These are phyloP conservation scores for Trebouxiophyceae sp. DNA, from an alignment of 163 green algal genomes.

Conservation along the genomic window DNA sequence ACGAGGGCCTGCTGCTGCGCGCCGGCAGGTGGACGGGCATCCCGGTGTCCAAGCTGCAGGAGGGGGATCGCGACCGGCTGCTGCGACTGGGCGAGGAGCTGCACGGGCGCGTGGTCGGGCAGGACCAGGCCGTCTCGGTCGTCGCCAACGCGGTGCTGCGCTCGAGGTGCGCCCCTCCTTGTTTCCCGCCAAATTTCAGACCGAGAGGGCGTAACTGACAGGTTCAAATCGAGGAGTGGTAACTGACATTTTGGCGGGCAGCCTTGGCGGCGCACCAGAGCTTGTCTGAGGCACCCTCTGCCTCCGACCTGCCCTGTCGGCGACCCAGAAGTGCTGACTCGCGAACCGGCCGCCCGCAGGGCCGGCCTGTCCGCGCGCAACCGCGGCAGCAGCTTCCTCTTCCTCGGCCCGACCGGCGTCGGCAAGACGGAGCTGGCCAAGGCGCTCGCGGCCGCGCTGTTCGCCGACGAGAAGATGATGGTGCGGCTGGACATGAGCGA, in stretches of 20 bases:
- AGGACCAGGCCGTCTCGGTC: slow-evolving; percentile 36
- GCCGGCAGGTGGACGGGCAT: slow-evolving; percentile 68
- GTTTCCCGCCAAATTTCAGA: no score
- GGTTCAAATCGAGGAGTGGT: no score
- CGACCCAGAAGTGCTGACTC: no score
- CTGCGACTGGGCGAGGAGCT: slow-evolving; percentile 49
- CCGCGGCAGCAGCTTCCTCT: slow-evolving; percentile 84
- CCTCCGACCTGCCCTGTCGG: no score
- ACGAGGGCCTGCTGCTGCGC: no score
- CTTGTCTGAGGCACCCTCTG: no score
- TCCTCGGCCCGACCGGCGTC: slow-evolving; percentile 87
- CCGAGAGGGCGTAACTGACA: no score
- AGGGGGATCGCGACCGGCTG: slow-evolving; percentile 41
- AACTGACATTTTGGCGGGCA: no score
- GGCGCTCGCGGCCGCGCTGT: slow-evolving; percentile 74
- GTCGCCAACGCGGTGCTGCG: slow-evolving; percentile 69
- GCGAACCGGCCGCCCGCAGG: slow-evolving; percentile 14
- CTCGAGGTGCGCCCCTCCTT: neutral
- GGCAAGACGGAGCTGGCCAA: slow-evolving; percentile 95
- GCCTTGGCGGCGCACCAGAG: no score
- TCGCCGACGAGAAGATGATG: slow-evolving; percentile 76
- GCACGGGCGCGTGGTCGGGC: slow-evolving; percentile 66
- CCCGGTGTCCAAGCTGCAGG: slow-evolving; percentile 45
- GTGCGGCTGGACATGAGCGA: slow-evolving; percentile 68
- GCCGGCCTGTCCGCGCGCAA: slow-evolving; percentile 66